Percentiles rank a stretch among this genome's conserved stretches.
These are phyloP conservation scores for Euphrasia confusa DNA, from an alignment of 257 asterid genomes.

Conservation along the genomic window DNA sequence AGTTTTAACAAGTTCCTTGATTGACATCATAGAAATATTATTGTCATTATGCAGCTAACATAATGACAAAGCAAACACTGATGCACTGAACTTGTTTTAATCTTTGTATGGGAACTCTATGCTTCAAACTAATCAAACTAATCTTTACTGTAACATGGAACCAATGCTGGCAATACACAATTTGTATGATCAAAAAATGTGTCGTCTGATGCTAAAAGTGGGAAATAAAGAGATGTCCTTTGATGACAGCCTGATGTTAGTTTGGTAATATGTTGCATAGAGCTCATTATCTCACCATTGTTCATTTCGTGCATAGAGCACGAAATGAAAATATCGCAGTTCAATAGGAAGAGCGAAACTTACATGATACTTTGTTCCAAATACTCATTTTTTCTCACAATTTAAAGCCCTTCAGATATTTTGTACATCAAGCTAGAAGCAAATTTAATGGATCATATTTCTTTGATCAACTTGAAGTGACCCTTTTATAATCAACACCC, in stretches of 20 bases:
- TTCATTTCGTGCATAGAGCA: background rate
- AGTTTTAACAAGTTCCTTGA: conserved; percentile 1
- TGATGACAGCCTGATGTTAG: background rate
- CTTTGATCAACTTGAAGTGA: background rate
- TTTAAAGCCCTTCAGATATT: background rate
- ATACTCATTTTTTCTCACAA: background rate
- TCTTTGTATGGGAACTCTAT: background rate
- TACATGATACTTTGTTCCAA: conserved; percentile 3
- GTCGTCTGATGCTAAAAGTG: background rate
- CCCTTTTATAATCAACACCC: background rate
- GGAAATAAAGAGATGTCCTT: background rate
- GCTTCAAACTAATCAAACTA: background rate
- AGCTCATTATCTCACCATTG: background rate
- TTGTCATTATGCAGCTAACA: background rate
- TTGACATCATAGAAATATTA: background rate
- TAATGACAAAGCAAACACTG: background rate
- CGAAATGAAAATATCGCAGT: background rate
- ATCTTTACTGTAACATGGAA: background rate
- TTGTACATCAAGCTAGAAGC: conserved; percentile 4
- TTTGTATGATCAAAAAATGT: background rate
- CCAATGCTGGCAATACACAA: background rate
- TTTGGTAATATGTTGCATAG: conserved; percentile 1
- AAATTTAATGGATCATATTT: background rate
- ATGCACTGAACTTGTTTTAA: background rate
- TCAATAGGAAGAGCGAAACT: background rate